phyloP scores from a whole-genome alignment of 1,284 basidiomycete species.

The Takashimella koratensis region DNA sequence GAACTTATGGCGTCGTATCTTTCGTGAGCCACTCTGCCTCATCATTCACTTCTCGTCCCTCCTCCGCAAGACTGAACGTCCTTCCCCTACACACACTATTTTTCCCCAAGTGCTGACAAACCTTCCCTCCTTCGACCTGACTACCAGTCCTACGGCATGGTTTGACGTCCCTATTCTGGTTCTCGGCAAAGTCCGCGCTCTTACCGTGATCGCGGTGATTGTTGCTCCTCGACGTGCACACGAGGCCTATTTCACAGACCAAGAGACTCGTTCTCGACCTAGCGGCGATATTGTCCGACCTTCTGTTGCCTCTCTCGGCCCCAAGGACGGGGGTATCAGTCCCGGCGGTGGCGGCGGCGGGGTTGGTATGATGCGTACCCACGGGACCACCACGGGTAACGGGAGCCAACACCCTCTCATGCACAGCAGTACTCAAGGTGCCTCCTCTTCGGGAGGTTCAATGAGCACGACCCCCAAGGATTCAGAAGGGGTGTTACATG shows the following conservation, averaged over 20 bases:
- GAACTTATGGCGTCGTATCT: neutral
- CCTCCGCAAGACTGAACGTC: too few relatives aligned
- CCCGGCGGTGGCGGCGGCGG: too few relatives aligned
- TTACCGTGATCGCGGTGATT: neutral
- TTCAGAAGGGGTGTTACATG: neutral
- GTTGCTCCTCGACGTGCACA: neutral
- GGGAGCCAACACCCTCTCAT: neutral
- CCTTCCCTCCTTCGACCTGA: neutral
- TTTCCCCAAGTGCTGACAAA: neutral
- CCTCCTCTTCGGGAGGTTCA: neutral
- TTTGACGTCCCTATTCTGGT: neutral
- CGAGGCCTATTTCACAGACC: neutral
- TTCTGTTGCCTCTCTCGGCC: neutral
- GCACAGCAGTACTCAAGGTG: neutral
- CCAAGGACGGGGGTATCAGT: neutral
- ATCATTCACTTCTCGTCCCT: neutral
- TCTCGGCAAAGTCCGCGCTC: neutral
- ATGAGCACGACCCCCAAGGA: neutral
- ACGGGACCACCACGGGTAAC: neutral
- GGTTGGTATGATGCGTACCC: neutral
- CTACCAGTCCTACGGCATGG: neutral
- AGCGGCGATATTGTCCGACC: neutral
- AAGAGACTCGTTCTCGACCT: neutral
- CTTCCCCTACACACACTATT: neutral
- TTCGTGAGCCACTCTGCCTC: neutral